These are phyloP conservation scores for Colletotrichum limetticola DNA, from an alignment of 2,329 filamentous ascomycete species.

Conservation along the genomic window DNA sequence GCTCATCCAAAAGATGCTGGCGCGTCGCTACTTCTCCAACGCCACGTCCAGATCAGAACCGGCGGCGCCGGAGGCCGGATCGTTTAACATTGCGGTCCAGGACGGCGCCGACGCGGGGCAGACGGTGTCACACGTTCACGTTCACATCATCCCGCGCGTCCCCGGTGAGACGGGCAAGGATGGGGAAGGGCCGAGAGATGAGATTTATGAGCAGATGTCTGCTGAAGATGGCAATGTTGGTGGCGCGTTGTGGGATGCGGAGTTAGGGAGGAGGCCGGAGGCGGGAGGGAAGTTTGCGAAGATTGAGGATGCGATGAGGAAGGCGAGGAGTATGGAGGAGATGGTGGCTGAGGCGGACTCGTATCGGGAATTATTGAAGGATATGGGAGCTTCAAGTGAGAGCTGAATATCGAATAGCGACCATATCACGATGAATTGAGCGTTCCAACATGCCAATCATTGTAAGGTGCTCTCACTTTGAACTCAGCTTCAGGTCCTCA, in stretches of 20 bases:
- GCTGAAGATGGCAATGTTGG: slow-evolving; percentile 87
- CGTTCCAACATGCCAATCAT: rapidly evolving
- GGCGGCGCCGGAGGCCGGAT: slow-evolving; percentile 68
- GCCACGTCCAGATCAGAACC: slow-evolving; percentile 50
- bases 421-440: background rate
- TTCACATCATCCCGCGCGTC: slow-evolving; percentile 85
- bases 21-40: slow-evolving; percentile 60
- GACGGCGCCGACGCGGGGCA: slow-evolving; percentile 92
- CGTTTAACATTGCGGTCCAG: slow-evolving; percentile 95
- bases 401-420: background rate
- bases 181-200: slow-evolving; percentile 66
- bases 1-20: slow-evolving; percentile 81
- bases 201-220: slow-evolving; percentile 86
- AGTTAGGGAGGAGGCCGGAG: slow-evolving; percentile 52
- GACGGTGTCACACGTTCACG: slow-evolving; percentile 93
- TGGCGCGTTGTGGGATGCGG: slow-evolving; percentile 69
- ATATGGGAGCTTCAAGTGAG: slow-evolving; percentile 46
- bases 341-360: slow-evolving; percentile 83
- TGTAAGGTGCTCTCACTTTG: background rate
- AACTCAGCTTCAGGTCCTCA: background rate
- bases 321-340: slow-evolving; percentile 74
- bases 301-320: slow-evolving; percentile 77
- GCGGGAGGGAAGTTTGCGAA: slow-evolving; percentile 70
- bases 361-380: slow-evolving; percentile 64
- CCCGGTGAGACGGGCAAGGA: slow-evolving; percentile 62